Base-by-base conservation (phyloP, 2,329 filamentous ascomycete species). In the Fusarium abutilonis region DNA sequence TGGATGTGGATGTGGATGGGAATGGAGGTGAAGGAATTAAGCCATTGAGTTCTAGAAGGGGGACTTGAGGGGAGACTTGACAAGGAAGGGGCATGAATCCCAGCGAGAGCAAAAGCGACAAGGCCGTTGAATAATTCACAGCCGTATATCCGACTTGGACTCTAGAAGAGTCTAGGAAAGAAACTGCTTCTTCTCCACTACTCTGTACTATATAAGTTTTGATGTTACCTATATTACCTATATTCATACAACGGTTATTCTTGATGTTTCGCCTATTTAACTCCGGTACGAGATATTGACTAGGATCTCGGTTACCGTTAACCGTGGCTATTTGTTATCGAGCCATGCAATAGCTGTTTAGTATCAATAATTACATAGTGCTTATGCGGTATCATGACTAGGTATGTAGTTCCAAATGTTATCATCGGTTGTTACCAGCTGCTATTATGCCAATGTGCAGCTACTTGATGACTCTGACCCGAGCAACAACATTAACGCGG, bases 231-330 rank as follows among this genome's bases (percentile, higher is more conserved):
- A n/a, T n/a, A n/a, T n/a, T n/a, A n/a, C n/a, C n/a, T n/a, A n/a
- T n/a, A 28, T 15, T 42, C 23, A 26, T 17, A 26, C 14, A 31
- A 42, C 50, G 46, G 36, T 42, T 13, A 31, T 17, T 54, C 56
- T 50, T 28, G 46, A n/a, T 9, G 39, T 15, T 36, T 39, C 45
- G 42, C 29, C 31, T 23, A 15, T 40, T 21, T 19, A 40, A 57
- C 21, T 46, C 26, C 17, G 32, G 38, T 36, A 32, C 34, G 13
- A 15, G 49, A 17, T 21, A 19, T 23, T 29, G 21, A 23, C 41
- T 39, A 53, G 47, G 36, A 21, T 29, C 36, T 50, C 57, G 52
- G 61, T 47, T 50, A 54, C 31, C 44, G 28, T 65, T 58, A 58
- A 48, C 61, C 56, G 61, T 45, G 43, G 31, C 28, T 29, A 29